A percentile compares a stretch with the other conserved stretches of the same genome.
Evolutionary conservation across 2,329 filamentous ascomycete genomes (phyloP).

Genomic region (Pseudogymnoascus verrucosus): DNA sequence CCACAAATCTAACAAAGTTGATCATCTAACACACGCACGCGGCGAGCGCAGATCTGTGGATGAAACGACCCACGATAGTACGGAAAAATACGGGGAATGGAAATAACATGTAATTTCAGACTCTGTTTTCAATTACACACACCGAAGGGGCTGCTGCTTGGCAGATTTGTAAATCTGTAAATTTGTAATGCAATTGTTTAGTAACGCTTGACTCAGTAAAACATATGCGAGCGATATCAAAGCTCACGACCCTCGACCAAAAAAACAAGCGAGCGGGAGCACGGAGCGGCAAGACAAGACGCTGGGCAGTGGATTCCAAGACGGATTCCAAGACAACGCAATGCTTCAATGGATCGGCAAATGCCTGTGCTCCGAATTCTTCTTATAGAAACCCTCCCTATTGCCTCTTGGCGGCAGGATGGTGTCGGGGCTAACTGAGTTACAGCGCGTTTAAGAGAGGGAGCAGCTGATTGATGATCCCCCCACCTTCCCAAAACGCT

Average conservation of each 20-base stretch:
- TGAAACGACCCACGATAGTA: not conserved
- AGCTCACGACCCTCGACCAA: not conserved
- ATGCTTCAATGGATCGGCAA: slow-evolving; percentile 6
- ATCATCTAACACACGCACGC: not conserved
- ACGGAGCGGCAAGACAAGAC: not conserved
- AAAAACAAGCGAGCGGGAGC: slow-evolving; percentile 3
- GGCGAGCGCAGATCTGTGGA: not conserved
- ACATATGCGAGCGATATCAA: not conserved
- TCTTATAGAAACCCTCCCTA: not conserved
- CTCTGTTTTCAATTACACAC: not conserved
- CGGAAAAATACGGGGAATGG: not conserved
- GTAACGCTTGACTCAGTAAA: not conserved
- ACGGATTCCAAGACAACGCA: not conserved
- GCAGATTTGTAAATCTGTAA: not conserved
- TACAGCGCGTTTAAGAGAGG: not conserved
- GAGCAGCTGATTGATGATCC: not conserved
- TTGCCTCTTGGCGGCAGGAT: not conserved
- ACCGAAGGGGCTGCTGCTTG: not conserved
- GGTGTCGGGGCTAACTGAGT: not conserved
- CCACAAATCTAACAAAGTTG: not conserved
- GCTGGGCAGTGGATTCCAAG: not conserved
- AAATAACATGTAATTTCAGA: not conserved
- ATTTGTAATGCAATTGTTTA: not conserved
- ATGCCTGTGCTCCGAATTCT: not conserved
- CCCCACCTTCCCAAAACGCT: not conserved